Evolutionary conservation across 805 yeast species (phyloP), one percentile per base, ranked within the genome.

Genomic region (Millerago galiae): DNA sequence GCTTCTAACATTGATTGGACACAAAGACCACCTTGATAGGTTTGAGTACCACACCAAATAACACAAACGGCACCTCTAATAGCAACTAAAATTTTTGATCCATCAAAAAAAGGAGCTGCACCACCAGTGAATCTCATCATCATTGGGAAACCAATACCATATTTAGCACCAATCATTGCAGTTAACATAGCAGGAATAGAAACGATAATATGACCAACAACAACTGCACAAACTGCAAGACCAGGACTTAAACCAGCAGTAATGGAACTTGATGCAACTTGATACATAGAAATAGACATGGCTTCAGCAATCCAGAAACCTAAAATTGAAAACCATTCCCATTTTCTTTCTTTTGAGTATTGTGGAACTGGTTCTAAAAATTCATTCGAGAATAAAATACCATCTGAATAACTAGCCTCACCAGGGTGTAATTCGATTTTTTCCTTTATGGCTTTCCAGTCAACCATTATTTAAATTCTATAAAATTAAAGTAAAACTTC

Each of bases 231-330:
- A 8, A 57, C 47, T 3, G 63, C 63, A 1, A 51, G 41, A 24
- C 88, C 83, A 81, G 89, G 83, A 12, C 52, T 47, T 64, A 84
- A 64, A 13, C 87, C 86, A 10, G 76, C 77, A 17, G 65, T 60
- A 38, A 79, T 78, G 42, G 87, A 83, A 0, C 87, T 77, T 5
- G 87, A 77, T 5, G 89, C 89, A 48, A 83, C 83, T 63, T 80
- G 83, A 81, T 86, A 83, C 37, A 90, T 83, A 57, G 81, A 82
- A 54, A 83, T 75, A 56, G 83, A 82, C 68, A 84, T 79, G 5
- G 89, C 77, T 54, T 84, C 93, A 0, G 90, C 83, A 36, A 83
- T 66, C 93, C 93, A 84, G 58, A 81, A 53, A 8, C 55, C 55
- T 15, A 51, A 29, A 36, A 50, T 51, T 21, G 48, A 43, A 38